Percentiles rank a stretch among this genome's conserved stretches.
Evolutionary conservation across 768 basidiomycete species (phyloP).

Genomic region (Omphalotus guepiniiformis): DNA sequence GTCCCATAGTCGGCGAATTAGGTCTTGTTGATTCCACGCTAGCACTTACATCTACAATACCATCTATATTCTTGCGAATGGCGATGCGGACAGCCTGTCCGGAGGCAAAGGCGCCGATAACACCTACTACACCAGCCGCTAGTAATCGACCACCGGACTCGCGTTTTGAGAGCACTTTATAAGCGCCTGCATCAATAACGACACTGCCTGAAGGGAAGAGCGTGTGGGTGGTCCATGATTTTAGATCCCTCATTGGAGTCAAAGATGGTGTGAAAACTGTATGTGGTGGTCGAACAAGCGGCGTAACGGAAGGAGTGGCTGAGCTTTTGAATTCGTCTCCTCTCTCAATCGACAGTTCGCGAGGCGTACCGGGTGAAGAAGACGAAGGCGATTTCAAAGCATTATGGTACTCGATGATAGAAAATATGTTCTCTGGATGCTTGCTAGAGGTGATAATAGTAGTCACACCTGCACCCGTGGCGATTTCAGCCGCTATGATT

Average conservation of each 20-base stretch:
- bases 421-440: slow-evolving; percentile 65
- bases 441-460: slow-evolving; percentile 89
- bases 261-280: slow-evolving; percentile 80
- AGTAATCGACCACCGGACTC: slow-evolving; percentile 89
- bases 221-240: slow-evolving; percentile 97
- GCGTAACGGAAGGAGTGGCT: slow-evolving; percentile 13
- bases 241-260: slow-evolving; percentile 77
- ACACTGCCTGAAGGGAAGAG: slow-evolving; percentile 85
- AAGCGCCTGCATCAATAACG: slow-evolving; percentile 86
- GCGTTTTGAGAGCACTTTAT: slow-evolving; percentile 75
- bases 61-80: slow-evolving; percentile 39
- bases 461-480: slow-evolving; percentile 90
- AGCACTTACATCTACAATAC: slow-evolving; percentile 30
- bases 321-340: neutral
- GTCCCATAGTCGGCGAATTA: slow-evolving; percentile 45
- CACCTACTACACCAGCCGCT: slow-evolving; percentile 85
- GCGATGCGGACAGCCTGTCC: slow-evolving; percentile 91
- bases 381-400: slow-evolving; percentile 32
- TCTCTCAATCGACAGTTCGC: slow-evolving; percentile 12
- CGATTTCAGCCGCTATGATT: slow-evolving; percentile 96
- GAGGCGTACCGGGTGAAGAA: too few species aligned
- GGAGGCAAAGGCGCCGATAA: slow-evolving; percentile 87
- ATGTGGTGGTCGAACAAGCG: slow-evolving; percentile 62
- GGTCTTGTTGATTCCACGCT: slow-evolving; percentile 45
- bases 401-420: slow-evolving; percentile 77